Conservation (phyloP, 768 basidiomycete genomes). For the Boletus rubescentipes region DNA sequence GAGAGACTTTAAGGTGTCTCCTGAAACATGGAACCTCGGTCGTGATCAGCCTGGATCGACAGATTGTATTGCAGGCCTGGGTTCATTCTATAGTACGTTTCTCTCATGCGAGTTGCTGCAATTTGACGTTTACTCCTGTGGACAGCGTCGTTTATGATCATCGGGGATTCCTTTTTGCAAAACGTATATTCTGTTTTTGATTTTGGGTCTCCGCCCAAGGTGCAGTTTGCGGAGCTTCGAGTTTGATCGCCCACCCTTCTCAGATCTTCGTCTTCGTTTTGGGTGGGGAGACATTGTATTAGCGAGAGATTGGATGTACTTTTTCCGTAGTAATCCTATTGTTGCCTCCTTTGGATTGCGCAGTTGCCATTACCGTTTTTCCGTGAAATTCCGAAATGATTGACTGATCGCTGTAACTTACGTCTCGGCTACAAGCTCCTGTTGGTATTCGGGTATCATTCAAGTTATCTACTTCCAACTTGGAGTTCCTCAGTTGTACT, state of each 20-base stretch:
- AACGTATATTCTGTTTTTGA: slow-evolving; percentile 30
- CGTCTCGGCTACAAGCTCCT: background rate
- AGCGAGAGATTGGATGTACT: background rate
- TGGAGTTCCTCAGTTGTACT: slow-evolving; percentile 3
- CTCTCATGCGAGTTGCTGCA: background rate
- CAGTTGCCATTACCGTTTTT: background rate
- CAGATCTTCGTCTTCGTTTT: background rate
- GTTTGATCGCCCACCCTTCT: background rate
- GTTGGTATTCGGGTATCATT: slow-evolving; percentile 1
- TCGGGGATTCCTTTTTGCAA: slow-evolving; percentile 30
- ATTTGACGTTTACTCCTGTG: background rate
- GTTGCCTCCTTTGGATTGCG: background rate
- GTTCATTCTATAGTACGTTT: slow-evolving; percentile 8
- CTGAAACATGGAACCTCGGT: slow-evolving; percentile 41
- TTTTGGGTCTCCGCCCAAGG: slow-evolving; percentile 23
- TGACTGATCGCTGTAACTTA: background rate
- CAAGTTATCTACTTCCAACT: background rate
- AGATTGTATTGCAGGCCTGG: slow-evolving; percentile 34
- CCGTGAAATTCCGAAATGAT: background rate
- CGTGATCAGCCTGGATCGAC: slow-evolving; percentile 9
- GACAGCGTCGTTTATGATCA: slow-evolving; percentile 17
- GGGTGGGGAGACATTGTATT: background rate
- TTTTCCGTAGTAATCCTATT: background rate
- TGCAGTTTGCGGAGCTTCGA: slow-evolving; percentile 39
- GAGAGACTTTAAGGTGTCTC: slow-evolving; percentile 32